Conservation (phyloP, 331 rosid genomes). For the Rosa hybrid region DNA sequence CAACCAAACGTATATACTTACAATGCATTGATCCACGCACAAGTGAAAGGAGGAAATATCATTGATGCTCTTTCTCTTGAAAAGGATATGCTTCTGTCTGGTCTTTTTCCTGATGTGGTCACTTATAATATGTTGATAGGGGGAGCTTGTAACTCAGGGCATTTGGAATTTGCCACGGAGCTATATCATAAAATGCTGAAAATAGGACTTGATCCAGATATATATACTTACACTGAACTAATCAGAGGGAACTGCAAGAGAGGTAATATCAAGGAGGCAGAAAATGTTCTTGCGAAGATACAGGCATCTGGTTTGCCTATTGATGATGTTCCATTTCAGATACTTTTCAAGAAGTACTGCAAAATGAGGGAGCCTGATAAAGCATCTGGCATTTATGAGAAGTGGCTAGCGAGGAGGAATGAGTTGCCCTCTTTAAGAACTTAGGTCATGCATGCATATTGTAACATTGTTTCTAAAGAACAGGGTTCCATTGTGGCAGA, state of each 20-base stretch:
- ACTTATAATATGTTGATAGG: conserved; percentile 85
- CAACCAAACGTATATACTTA: conserved; percentile 70
- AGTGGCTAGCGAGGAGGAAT: conserved; percentile 49
- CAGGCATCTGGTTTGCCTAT: conserved; percentile 52
- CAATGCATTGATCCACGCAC: conserved; percentile 74
- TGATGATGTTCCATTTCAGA: conserved; percentile 66
- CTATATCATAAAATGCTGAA: conserved; percentile 60
- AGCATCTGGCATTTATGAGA: conserved; percentile 62
- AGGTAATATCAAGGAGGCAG: conserved; percentile 63
- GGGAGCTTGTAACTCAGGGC: conserved; percentile 52
- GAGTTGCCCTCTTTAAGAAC: conserved; percentile 19
- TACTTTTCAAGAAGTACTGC: conserved; percentile 63
- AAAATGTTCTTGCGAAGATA: conserved; percentile 51
- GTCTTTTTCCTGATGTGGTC: conserved; percentile 66
- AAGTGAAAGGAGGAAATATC: conserved; percentile 54
- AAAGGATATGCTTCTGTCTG: conserved; percentile 61
- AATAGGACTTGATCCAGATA: conserved; percentile 61
- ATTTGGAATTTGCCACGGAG: conserved; percentile 34
- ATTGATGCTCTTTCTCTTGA: conserved; percentile 54
- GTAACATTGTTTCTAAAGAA: conserved; percentile 22
- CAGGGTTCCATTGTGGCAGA: conserved; percentile 18
- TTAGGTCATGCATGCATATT: conserved; percentile 2
- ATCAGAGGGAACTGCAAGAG: conserved; percentile 59
- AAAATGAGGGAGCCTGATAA: conserved; percentile 50
- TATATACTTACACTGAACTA: conserved; percentile 65